These are phyloP conservation scores for Bidens hawaiensis DNA, from an alignment of 140 eudicot species.

Conservation along the genomic window DNA sequence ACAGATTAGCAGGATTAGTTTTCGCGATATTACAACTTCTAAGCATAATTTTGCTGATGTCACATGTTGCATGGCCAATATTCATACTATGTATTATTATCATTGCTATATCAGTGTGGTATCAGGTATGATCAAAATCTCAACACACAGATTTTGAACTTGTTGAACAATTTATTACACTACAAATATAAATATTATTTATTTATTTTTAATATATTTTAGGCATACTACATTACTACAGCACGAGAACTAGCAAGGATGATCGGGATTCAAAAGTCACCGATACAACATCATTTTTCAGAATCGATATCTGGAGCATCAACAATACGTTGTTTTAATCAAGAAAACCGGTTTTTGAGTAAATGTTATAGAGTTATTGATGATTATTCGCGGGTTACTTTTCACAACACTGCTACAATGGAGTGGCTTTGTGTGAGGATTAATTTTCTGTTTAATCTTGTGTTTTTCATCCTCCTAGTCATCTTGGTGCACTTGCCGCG, in stretches of 20 bases:
- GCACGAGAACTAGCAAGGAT: conserved; percentile 92
- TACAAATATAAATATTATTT: too few relatives aligned
- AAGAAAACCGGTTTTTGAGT: conserved; percentile 61
- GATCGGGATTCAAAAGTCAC: conserved; percentile 87
- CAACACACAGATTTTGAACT: neutral
- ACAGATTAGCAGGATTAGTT: too few relatives aligned
- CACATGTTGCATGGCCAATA: conserved; percentile 77
- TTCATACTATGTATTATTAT: conserved; percentile 50
- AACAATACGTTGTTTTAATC: conserved; percentile 80
- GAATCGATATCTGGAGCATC: conserved; percentile 72
- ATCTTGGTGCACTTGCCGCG: conserved; percentile 82
- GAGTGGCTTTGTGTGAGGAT: conserved; percentile 86
- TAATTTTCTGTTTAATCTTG: conserved; percentile 77
- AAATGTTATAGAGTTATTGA: conserved; percentile 47
- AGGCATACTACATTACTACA: conserved; percentile 75
- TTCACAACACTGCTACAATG: conserved; percentile 80
- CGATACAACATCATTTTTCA: conserved; percentile 83
- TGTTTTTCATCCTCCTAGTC: conserved; percentile 64
- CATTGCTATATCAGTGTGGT: conserved; percentile 73
- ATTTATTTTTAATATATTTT: conserved; percentile 13
- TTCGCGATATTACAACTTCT: too few relatives aligned
- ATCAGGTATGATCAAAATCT: conserved; percentile 56
- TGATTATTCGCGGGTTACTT: conserved; percentile 77
- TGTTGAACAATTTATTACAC: neutral
- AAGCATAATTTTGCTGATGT: conserved; percentile 39